Evolutionary conservation across 139 green algal genomes (phyloP).

Genomic region (Picochlorum sp.): DNA sequence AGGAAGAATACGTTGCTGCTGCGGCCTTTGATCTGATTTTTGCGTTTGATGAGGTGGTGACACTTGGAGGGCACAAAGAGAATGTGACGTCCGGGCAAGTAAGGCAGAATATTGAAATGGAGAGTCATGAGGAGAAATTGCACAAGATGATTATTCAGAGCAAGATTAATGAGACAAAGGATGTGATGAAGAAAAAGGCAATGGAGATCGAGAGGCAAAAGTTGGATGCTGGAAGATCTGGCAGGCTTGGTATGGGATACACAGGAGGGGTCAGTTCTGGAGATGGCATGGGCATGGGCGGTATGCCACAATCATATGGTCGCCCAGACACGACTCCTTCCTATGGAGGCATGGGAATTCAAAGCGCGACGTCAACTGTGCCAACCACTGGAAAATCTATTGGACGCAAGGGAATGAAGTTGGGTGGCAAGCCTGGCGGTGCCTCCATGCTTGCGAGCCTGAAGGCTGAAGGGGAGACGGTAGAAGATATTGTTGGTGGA

Average conservation of each 20-base stretch:
- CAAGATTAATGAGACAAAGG: constrained; percentile 81
- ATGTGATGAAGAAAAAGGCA: constrained; percentile 93
- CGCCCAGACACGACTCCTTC: neutral
- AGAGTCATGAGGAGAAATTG: constrained; percentile 97
- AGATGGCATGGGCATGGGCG: constrained; percentile 23
- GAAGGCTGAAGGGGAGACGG: constrained; percentile 38
- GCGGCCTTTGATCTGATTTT: constrained; percentile 97
- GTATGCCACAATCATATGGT: constrained; percentile 6
- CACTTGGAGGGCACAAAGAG: constrained; percentile 72
- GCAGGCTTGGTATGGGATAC: constrained; percentile 7
- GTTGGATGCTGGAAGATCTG: constrained; percentile 47
- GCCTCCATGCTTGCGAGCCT: constrained; percentile 74
- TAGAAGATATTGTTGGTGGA: constrained; percentile 23
- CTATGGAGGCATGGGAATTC: neutral
- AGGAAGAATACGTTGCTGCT: constrained; percentile 75
- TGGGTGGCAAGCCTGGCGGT: constrained; percentile 75
- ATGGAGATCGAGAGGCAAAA: constrained; percentile 92
- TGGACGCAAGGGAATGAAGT: constrained; percentile 54
- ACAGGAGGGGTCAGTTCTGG: constrained; percentile 20
- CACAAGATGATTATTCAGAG: constrained; percentile 98
- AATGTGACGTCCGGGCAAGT: constrained; percentile 58
- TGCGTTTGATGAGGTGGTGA: constrained; percentile 98
- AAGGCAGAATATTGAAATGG: constrained; percentile 96
- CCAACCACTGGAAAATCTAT: neutral
- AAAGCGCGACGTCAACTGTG: constrained; percentile 33